phyloP scores from a whole-genome alignment of 2,329 filamentous ascomycete genomes.

The Exserohilum turcica region DNA sequence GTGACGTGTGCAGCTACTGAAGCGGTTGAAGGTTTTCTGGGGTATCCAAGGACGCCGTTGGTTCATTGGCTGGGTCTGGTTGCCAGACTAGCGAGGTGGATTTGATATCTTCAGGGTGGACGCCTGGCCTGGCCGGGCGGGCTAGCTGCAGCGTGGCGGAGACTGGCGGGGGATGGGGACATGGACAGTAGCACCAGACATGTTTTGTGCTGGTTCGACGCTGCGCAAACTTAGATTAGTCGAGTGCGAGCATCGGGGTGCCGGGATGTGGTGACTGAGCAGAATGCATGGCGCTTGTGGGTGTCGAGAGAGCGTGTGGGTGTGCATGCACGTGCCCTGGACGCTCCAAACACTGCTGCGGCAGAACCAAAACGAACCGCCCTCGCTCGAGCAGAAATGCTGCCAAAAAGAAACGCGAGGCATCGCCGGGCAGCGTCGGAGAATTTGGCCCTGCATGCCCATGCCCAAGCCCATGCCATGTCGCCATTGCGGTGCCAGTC shows the following conservation, averaged over 20 bases:
- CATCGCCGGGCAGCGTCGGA: background rate
- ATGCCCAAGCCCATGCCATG: no score
- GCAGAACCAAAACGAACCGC: background rate
- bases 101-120: background rate
- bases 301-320: no score
- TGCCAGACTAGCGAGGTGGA: background rate
- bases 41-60: background rate
- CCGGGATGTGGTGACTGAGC: background rate
- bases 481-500: no score
- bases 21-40: background rate
- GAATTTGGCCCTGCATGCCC: slow-evolving; percentile 8
- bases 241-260: background rate
- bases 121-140: background rate
- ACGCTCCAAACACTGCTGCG: background rate
- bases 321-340: background rate
- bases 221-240: background rate
- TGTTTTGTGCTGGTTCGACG: background rate
- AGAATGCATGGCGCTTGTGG: background rate
- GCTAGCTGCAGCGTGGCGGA: slow-evolving; percentile 1
- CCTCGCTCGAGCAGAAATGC: background rate
- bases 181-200: no score
- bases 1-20: background rate
- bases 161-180: background rate
- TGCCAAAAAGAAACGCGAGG: background rate
- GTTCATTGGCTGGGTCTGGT: background rate